A percentile compares a stretch with the other conserved stretches of the same genome.
phyloP scores from a whole-genome alignment of 192 early-diverging fungal genomes.

The Backusella mclennaniae region DNA sequence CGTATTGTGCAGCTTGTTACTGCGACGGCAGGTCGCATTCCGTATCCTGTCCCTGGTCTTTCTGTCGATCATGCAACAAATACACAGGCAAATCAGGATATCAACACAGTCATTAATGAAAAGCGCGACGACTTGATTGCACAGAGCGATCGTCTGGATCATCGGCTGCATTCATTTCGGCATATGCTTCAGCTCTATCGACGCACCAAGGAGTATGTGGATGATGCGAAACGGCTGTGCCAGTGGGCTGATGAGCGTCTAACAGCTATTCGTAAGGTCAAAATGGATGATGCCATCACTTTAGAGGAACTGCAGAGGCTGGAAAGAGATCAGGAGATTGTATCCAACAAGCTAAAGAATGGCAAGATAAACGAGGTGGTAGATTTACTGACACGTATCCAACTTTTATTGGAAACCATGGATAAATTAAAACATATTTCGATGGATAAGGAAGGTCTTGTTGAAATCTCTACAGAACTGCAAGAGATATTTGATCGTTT shows the following conservation, averaged over 20 bases:
- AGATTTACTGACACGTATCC: constrained; percentile 10
- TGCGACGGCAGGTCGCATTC: constrained; percentile 6
- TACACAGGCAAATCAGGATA: constrained; percentile 6
- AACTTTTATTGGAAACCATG: constrained; percentile 3
- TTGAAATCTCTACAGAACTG: neutral
- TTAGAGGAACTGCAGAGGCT: constrained; percentile 11
- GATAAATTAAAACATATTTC: constrained; percentile 4
- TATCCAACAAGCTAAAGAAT: neutral
- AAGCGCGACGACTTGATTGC: constrained; percentile 1
- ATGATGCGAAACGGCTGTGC: neutral
- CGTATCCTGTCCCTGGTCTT: constrained; percentile 8
- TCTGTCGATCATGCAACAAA: constrained; percentile 11
- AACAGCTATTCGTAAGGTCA: neutral
- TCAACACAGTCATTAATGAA: neutral
- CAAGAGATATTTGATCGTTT: constrained; percentile 14
- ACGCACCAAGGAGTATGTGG: constrained; percentile 2
- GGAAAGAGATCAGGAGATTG: neutral
- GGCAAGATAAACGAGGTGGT: constrained; percentile 8
- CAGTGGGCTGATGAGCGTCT: constrained; percentile 1
- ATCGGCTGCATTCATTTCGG: constrained; percentile 3
- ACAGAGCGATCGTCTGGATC: neutral
- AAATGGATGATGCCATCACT: neutral
- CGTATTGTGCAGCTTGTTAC: constrained; percentile 13
- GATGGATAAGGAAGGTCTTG: constrained; percentile 11
- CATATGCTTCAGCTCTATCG: constrained; percentile 7